phyloP scores from a whole-genome alignment of 202 grass and related monocot species.

The Saccharum hybrid region DNA sequence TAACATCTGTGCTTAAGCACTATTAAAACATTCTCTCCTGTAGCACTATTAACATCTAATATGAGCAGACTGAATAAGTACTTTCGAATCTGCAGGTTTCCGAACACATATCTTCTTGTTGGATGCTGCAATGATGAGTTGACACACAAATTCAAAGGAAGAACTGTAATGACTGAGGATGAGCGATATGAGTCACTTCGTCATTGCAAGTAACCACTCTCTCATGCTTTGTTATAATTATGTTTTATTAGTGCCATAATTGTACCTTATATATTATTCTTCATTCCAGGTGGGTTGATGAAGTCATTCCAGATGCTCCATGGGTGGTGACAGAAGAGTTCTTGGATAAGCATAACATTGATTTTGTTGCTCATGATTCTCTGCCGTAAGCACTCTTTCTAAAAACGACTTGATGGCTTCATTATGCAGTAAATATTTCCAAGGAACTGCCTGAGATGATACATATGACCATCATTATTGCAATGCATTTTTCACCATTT shows the following conservation, averaged over 20 bases:
- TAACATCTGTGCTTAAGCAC: slow-evolving; percentile 16
- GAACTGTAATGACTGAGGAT: slow-evolving; percentile 87
- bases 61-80: slow-evolving; percentile 25
- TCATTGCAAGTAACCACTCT: slow-evolving; percentile 81
- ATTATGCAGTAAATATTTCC: not conserved
- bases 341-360: slow-evolving; percentile 91
- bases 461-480: slow-evolving; percentile 17
- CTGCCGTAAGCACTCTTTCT: slow-evolving; percentile 77
- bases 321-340: slow-evolving; percentile 95
- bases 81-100: slow-evolving; percentile 65
- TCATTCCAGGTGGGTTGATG: slow-evolving; percentile 89
- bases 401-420: slow-evolving; percentile 12
- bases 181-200: slow-evolving; percentile 97
- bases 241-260: not conserved
- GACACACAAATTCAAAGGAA: slow-evolving; percentile 85
- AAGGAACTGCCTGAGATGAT: slow-evolving; percentile 30
- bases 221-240: slow-evolving; percentile 36
- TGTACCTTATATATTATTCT: slow-evolving; percentile 32
- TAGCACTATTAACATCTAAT: not conserved
- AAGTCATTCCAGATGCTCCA: slow-evolving; percentile 99
- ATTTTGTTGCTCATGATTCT: slow-evolving; percentile 97
- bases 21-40: not conserved
- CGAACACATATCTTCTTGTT: slow-evolving; percentile 88
- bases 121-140: slow-evolving; percentile 96
- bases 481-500: slow-evolving; percentile 3